Evolutionary conservation across 139 green algal species (phyloP), one percentile per base, ranked within the genome.

Genomic region (Tetradesmus obliquus): DNA sequence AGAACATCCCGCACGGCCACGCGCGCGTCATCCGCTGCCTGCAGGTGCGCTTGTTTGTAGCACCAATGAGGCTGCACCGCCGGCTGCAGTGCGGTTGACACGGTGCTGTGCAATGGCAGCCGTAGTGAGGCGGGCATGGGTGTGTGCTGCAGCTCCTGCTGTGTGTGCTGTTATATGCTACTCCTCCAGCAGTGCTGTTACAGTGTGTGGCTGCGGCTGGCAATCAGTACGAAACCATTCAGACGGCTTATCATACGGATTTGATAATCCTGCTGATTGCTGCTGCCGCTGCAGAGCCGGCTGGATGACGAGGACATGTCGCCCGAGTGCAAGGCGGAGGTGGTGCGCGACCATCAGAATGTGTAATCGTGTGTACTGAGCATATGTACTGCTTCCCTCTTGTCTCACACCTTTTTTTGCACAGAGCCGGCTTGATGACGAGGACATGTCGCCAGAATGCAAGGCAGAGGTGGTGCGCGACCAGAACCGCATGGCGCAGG

Each of bases 291-390:
- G 85, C 85, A 89, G 85, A 66, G 62, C 66, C 15, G 22, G 20
- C 66, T 89, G 15, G 51, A 82, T 51, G 85, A 89, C 6, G 72
- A 91, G 87, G 93, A 95, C 92, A 95, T 96, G 93, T 95, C 93
- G 20, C 22, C 74, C 55, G 97, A 99, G 93, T 99, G 97, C 96
- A 96, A 96, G 87, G 93, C 94, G 3, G 96, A 98, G 93, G 93
- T 98, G 1, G 93, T 92, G 72, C 91, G 94, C 4, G 7, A 66
- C 7, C 57, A 45, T 45, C 32, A 45, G 32, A 45, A 45, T 45
- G 32, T 45, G 32, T 45, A 45, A 45, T 45, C 32, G 32, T 45
- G 32, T 45, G 32, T 45, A 45, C 32, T 45, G 32, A 45, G 32
- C 32, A 45, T 45, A 45, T 45, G 32, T 7, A 66, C 57, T 2